A percentile compares a stretch with the other conserved stretches of the same genome.
These are phyloP conservation scores for Sclerotinia sclerotiorum DNA, from an alignment of 2,329 filamentous ascomycete genomes.

Conservation along the genomic window DNA sequence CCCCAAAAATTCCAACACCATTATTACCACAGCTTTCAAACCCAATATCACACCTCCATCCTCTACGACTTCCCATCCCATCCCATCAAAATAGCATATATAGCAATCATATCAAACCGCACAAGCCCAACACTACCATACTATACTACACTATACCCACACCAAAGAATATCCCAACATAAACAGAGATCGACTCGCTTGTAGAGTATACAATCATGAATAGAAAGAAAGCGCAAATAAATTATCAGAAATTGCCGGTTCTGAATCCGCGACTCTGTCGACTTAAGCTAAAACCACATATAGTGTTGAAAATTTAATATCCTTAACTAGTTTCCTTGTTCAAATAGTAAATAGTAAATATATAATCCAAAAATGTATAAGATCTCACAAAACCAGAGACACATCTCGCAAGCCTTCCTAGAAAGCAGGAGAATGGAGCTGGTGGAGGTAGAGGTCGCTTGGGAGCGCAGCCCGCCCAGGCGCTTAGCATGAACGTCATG, in stretches of 20 bases:
- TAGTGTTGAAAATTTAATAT: constrained; percentile 35
- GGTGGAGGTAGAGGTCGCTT: constrained; percentile 56
- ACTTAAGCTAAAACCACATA: constrained; percentile 51
- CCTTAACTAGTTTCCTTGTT: neutral
- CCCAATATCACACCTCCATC: too few species aligned
- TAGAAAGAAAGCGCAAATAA: too few species aligned
- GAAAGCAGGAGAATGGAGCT: constrained; percentile 44
- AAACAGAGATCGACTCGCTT: too few species aligned
- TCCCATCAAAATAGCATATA: too few species aligned
- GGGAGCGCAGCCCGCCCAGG: constrained; percentile 51
- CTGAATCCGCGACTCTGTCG: constrained; percentile 53
- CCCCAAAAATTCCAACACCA: too few species aligned
- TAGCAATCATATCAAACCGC: too few species aligned
- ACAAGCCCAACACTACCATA: too few species aligned
- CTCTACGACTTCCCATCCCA: too few species aligned
- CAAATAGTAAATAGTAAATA: neutral
- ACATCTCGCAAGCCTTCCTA: constrained; percentile 41
- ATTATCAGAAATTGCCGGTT: constrained; percentile 38
- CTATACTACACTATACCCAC: too few species aligned
- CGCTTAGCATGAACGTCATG: constrained; percentile 51
- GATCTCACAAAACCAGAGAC: constrained; percentile 30
- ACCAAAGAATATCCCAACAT: too few species aligned
- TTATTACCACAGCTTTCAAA: too few species aligned
- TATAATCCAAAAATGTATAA: neutral
- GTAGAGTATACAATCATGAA: too few species aligned